Evolutionary conservation across 768 basidiomycete species (phyloP), one percentile per base, ranked within the genome.

Genomic region (Xerocomellus amylosporus): DNA sequence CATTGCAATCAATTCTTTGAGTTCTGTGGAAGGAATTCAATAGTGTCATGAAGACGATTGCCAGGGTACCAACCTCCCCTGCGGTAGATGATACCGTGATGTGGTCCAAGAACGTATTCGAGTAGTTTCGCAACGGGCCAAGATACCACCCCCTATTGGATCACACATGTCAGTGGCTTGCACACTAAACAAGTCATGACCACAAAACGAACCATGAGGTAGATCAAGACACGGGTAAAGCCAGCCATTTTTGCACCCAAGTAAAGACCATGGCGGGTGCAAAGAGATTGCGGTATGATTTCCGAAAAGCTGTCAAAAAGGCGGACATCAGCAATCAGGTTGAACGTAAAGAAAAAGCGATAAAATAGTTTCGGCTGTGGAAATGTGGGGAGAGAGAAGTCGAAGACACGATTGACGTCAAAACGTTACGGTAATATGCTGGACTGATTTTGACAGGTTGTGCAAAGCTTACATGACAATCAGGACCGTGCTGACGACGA

Each of bases 271-370:
- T 93, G 87, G 36, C 93, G 87, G 20, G 90, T 90, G 70, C 90
- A 96, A n/a, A 95, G 75, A 2, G 90, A 90, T 65, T 96, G 93
- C 0, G 93, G 93, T 57, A 95, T 94, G 58, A 95, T 91, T 73
- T 95, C 92, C 24, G 92, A 76, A 68, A 94, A 95, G 54, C 91
- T 94, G 62, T 36, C 38, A 40, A 45, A 37, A 50, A 9, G n/a
- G 47, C 12, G 26, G 17, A 26, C n/a, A 38, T 61, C 28, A 64
- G 51, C 13, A 31, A 44, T 8, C 14, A 9, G 19, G 33, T 30
- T 45, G 10, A 30, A 17, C 13, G 12, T 3, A 13, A n/a, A 20
- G 17, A 19, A 10, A 34, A 34, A 7, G 38, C 3, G 24, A 41
- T 28, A 26, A 43, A 39, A 30, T 9, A 26, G 31, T 36, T 8